Base-by-base conservation (phyloP, 129 eudicot genomes). In the Tagetes patula region DNA sequence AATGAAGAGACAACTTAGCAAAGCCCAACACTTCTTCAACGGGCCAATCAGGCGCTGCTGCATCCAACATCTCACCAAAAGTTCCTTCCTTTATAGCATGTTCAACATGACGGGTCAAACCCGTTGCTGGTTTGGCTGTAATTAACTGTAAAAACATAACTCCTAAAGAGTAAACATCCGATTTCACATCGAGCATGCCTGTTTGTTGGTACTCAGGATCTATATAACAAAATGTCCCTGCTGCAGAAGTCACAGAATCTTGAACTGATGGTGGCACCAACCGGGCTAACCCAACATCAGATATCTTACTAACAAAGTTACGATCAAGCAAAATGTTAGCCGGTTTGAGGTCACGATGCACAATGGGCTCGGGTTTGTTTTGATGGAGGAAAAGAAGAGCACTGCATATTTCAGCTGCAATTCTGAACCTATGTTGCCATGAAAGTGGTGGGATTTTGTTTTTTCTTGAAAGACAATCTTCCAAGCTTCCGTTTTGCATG, bases 181-280 rank as follows among this genome's bases (percentile, higher is more conserved):
- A 86, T 80, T 89, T 89, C 13, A 89, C 82, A 38, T 92, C 88
- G 32, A 89, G 86, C 96, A 89, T 87, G 2, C 96, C 96, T 9
- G 96, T 89, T 71, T 89, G 91, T 62, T 89, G 96, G 13, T 89
- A 89, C 77, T 89, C 96, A 0, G 96, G 96, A 66, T 89, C 96
- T 31, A 89, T 89, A 69, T 89, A 89, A 78, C 96, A 89, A 70
- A 84, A 89, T 0, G 96, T 89, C 47, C 96, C 96, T 33, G 96
- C 91, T 14, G 96, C 79, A 1, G 96, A 86, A 12, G 96, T 89
- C 8, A 86, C 87, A 0, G 45, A 85, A 71, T 89, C 92, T 46
- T 86, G 83, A 37, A 89, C 86, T 0, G 87, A 71, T 10, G 92
- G 86, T 11, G 96, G 96, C 8, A 89, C 96, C 36, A 86, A 86